Evolutionary conservation across 2,329 filamentous ascomycete genomes (phyloP), one percentile per base, ranked within the genome.

Genomic region (Talaromyces pinophilus): DNA sequence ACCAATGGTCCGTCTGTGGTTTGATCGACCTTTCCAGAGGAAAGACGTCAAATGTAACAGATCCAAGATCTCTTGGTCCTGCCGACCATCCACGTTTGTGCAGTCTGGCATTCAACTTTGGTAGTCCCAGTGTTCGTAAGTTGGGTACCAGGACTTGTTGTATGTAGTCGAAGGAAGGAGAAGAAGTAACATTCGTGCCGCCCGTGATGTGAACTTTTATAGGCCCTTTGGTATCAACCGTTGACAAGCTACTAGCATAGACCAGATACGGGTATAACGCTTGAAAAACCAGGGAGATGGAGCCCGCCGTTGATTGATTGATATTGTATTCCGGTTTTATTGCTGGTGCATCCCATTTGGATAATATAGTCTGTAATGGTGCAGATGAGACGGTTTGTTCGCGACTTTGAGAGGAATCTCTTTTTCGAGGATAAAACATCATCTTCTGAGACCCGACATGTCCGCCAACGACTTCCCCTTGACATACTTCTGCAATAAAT

Each of bases 211-310:
- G 79, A 8, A 88, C 69, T 22, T 70, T 73, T 59, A 82, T 74
- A 54, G 48, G 68, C 8, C 10, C 33, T 8, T 55, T 69, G 25
- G 25, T 62, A 25, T 59, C 64, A 19, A n/a, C 52, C 0, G 50
- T 44, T 11, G 57, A 59, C 48, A 63, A 67, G 33, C 71, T 69
- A 50, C 71, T 74, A 38, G 75, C 74, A 73, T 86, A 83, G 1
- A 88, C 73, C 2, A 88, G 73, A 69, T 83, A 88, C 0, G 87
- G 87, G 46, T 88, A 81, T 3, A 88, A 76, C 5, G 86, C 86
- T 72, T 88, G 86, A 63, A 88, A 80, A 0, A 87, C 82, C 13
- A 88, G 77, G 57, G 82, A 84, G 5, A 85, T 80, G 19, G 82
- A 84, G 0, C 86, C 86, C 0, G 85, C 83, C 2, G 82, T 82